These are phyloP conservation scores for Phytophthora pini DNA, from an alignment of 352 stramenopile species.

Conservation along the genomic window DNA sequence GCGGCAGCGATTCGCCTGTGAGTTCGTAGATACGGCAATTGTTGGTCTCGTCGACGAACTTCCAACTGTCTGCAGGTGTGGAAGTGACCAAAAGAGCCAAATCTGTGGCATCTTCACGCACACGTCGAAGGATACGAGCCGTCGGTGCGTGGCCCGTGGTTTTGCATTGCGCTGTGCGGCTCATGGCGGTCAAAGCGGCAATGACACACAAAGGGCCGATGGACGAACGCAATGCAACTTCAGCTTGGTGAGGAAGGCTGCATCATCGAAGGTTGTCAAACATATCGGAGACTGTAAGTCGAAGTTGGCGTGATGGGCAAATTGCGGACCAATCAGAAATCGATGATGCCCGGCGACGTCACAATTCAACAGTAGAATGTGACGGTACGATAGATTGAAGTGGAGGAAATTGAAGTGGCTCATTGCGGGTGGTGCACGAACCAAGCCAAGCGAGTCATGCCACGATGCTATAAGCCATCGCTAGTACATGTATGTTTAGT, in stretches of 20 bases:
- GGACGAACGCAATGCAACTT: background rate
- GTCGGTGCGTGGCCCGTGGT: constrained; percentile 44
- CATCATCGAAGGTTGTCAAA: background rate
- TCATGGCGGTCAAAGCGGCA: constrained; percentile 24
- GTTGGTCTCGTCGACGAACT: constrained; percentile 53
- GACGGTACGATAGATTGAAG: background rate
- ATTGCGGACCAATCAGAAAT: background rate
- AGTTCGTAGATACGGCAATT: constrained; percentile 60
- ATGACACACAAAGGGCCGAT: background rate
- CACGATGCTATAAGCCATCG: too few relatives aligned
- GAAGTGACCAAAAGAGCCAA: constrained; percentile 47
- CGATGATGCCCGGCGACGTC: background rate
- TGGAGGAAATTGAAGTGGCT: background rate
- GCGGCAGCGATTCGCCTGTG: constrained; percentile 46
- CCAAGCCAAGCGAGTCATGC: too few relatives aligned
- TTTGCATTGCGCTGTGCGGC: constrained; percentile 36
- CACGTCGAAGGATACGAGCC: constrained; percentile 48
- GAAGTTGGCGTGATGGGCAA: background rate
- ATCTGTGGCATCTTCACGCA: constrained; percentile 50
- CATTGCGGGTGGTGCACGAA: too few relatives aligned
- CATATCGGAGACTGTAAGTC: background rate
- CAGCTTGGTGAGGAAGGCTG: background rate
- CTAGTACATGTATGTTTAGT: too few relatives aligned
- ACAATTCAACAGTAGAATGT: background rate
- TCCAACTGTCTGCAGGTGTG: constrained; percentile 42